phyloP scores from a whole-genome alignment of 1,284 basidiomycete species.

The Cryptococcus neoformans region DNA sequence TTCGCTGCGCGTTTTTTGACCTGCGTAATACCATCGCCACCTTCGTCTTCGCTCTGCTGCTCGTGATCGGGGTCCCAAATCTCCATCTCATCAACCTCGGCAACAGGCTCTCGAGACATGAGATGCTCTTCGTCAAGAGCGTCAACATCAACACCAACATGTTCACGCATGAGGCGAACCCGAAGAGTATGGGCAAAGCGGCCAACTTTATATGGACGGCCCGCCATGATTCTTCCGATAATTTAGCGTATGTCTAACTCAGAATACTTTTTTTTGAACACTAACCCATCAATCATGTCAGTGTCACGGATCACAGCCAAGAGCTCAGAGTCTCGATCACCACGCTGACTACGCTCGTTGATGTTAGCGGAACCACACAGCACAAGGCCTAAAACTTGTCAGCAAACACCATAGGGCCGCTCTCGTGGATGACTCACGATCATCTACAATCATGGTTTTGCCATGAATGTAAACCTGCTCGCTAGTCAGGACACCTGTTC shows the following conservation, averaged over 20 bases:
- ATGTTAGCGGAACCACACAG: slow-evolving; percentile 99
- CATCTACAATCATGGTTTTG: slow-evolving; percentile 89
- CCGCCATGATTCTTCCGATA: slow-evolving; percentile 76
- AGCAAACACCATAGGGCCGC: neutral
- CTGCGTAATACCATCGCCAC: slow-evolving; percentile 40
- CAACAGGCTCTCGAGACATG: slow-evolving; percentile 58
- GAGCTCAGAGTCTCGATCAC: slow-evolving; percentile 95
- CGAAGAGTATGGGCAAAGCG: slow-evolving; percentile 94
- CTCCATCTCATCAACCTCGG: slow-evolving; percentile 58
- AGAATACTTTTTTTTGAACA: slow-evolving; percentile 4
- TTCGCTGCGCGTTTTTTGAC: slow-evolving; percentile 40
- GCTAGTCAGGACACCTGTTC: slow-evolving; percentile 78
- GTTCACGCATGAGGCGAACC: slow-evolving; percentile 93
- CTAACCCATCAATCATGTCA: slow-evolving; percentile 87
- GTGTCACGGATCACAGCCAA: slow-evolving; percentile 92
- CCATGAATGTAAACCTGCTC: slow-evolving; percentile 93
- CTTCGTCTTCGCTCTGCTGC: slow-evolving; percentile 54
- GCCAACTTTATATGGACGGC: slow-evolving; percentile 91
- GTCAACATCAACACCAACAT: slow-evolving; percentile 93
- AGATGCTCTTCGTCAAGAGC: slow-evolving; percentile 73
- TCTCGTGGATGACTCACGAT: slow-evolving; percentile 51
- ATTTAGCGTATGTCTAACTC: neutral
- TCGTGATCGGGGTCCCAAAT: slow-evolving; percentile 78
- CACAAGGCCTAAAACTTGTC: slow-evolving; percentile 59
- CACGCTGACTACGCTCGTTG: slow-evolving; percentile 93